Evolutionary conservation across 352 stramenopile species (phyloP), one percentile per base, ranked within the genome.

Genomic region (Halophytophthora polymorphica): DNA sequence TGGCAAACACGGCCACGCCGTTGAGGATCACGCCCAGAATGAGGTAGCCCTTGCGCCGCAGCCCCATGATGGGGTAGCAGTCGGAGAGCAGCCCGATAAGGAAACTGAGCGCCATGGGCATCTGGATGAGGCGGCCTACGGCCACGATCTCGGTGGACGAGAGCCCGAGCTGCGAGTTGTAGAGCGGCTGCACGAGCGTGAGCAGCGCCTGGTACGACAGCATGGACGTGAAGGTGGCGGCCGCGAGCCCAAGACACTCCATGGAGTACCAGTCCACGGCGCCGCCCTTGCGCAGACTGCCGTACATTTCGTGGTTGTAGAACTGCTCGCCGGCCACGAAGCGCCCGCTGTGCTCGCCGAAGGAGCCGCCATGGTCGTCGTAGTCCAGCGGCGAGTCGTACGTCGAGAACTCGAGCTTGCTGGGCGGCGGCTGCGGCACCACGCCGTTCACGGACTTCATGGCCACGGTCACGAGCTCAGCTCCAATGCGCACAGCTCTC

Each of bases 41-140:
- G 70, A 97, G 96, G 68, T 97, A 98, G 12, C 83, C 80, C 67
- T 96, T 97, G 40, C 89, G 77, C 18, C 84, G 87, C 15, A 92
- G 71, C 2, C 89, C 88, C 69, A 88, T 86, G 68, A 97, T 93
- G 29, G 92, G 90, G 55, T 95, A 91, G 44, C 77, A 96, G 60
- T 98, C 88, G 15, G 77, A 95, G 12, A 97, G 53, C 2, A 97
- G 66, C 28, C 90, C 90, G 35, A 96, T 76, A 12, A 97, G 66
- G 38, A 97, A 90, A 66, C 89, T 96, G 42, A 96, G 75, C 14
- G 73, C 79, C 78, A 90, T 95, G 23, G 89, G 87, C 51, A 97
- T 69, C 38, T 93, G 67, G 28, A 95, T 77, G 8, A 88, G 60
- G 10, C 77, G 78, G 29, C 71, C 51, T 3, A 81, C 72, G 2